Evolutionary conservation across 805 yeast genomes (phyloP), one percentile per base, ranked within the genome.

Genomic region (Wickerhamomyces xylosicus): DNA sequence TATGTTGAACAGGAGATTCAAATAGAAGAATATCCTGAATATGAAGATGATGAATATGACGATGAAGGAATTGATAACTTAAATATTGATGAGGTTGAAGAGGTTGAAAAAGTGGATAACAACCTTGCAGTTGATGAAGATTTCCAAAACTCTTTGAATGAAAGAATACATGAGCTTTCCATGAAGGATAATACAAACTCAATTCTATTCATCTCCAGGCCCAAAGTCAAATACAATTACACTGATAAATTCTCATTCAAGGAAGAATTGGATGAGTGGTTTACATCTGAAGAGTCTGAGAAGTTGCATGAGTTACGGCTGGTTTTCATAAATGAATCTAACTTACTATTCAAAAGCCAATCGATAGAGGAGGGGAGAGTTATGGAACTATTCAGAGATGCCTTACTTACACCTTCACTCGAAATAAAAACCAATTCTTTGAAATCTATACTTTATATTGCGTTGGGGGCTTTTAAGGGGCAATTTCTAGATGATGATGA

Each of bases 251-350:
- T 62, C 11, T 41, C 51, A 2, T 52, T 72, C 15, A 42, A 44
- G 13, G 53, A 54, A 1, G 82, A 77, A 44, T 37, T 72, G 14
- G 61, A 64, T 9, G 66, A 68, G 29, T 72, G 77, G 77, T 72
- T 69, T 45, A 49, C 62, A 3, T 32, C 50, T 2, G 46, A 55
- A 4, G 69, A 64, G 32, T 35, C 47, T 33, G 14, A 7, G 2
- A 41, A 45, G 19, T 25, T 25, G 29, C n/a, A 4, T 8, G 29
- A 25, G 14, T 25, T 25, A 7, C 8, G 14, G 13, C 14, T 10
- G 5, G 29, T 11, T n/a, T 25, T 25, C 29, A 9, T 25, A 5
- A 25, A 25, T 21, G 25, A 21, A 21, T 7, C 25, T 21, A 10
- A 21, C 25, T 21, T 6, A 21, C 6, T 21, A 21, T n/a, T n/a